These are phyloP conservation scores for Aphanocladium album DNA, from an alignment of 2,329 filamentous ascomycete genomes.

Conservation along the genomic window DNA sequence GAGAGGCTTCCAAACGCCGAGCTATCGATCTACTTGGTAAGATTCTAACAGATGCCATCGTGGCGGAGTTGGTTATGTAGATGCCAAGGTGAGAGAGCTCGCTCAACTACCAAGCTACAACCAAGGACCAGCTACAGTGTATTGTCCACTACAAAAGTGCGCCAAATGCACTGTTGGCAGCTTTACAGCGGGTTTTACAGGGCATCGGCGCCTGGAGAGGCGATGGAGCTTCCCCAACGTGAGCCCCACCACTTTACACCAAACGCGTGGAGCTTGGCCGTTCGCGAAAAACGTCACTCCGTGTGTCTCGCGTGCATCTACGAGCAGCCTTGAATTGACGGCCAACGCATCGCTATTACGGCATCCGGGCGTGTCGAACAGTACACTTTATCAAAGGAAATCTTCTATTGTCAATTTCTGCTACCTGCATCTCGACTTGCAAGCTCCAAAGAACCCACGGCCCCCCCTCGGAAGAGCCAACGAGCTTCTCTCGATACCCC, in stretches of 20 bases:
- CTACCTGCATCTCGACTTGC: neutral
- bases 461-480: neutral
- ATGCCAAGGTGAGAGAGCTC: no score
- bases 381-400: neutral
- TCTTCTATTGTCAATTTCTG: neutral
- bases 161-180: neutral
- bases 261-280: neutral
- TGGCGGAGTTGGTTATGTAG: no score
- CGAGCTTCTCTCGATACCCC: neutral
- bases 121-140: no score
- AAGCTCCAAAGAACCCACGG: neutral
- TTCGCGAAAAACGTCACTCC: neutral
- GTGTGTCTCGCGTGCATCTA: neutral
- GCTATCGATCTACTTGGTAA: no score
- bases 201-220: neutral
- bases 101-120: no score
- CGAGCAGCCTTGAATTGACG: neutral
- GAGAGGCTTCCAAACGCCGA: no score
- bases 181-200: neutral
- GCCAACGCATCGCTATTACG: neutral
- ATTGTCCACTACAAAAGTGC: no score
- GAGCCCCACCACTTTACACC: constrained; percentile 12
- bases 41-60: no score
- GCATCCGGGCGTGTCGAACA: neutral
- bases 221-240: neutral